These are phyloP conservation scores for Atkinsonella hypoxylon DNA, from an alignment of 2,329 filamentous ascomycete species.

Conservation along the genomic window DNA sequence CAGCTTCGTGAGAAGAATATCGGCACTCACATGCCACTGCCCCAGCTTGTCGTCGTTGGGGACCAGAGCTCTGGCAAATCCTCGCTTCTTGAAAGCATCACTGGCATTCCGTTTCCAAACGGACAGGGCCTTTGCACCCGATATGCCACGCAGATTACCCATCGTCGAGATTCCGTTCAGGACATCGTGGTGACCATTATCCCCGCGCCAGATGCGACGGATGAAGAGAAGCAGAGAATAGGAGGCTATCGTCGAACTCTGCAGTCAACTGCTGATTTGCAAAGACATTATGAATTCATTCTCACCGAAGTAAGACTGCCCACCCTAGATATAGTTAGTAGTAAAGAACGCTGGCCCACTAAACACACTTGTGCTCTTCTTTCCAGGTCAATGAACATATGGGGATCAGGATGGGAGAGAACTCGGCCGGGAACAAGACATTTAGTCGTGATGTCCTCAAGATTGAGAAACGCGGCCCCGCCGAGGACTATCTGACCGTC, in stretches of 20 bases:
- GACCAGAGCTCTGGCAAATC: slow-evolving; percentile 82
- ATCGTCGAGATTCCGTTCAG: slow-evolving; percentile 17
- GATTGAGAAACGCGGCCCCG: slow-evolving; percentile 30
- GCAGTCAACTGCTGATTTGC: neutral
- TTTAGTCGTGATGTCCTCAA: slow-evolving; percentile 35
- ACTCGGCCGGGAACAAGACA: slow-evolving; percentile 8
- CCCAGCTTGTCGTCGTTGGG: slow-evolving; percentile 69
- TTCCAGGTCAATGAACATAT: slow-evolving; percentile 28
- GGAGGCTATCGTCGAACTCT: neutral
- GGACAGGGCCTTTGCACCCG: slow-evolving; percentile 33
- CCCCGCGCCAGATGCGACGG: slow-evolving; percentile 10
- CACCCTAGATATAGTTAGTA: neutral
- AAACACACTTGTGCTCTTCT: neutral
- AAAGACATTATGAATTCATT: slow-evolving; percentile 19
- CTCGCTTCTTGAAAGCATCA: slow-evolving; percentile 61
- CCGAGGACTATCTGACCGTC: slow-evolving; percentile 35
- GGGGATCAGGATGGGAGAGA: slow-evolving; percentile 24
- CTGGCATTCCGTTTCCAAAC: slow-evolving; percentile 35
- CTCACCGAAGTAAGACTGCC: slow-evolving; percentile 25
- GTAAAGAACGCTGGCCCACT: neutral
- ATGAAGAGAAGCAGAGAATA: slow-evolving; percentile 5
- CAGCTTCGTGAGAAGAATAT: slow-evolving; percentile 29
- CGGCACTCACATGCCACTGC: slow-evolving; percentile 22
- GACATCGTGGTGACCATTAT: slow-evolving; percentile 30
- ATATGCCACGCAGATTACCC: slow-evolving; percentile 27